Evolutionary conservation across 2,329 filamentous ascomycete genomes (phyloP).

Genomic region (Nothopassalora personata): DNA sequence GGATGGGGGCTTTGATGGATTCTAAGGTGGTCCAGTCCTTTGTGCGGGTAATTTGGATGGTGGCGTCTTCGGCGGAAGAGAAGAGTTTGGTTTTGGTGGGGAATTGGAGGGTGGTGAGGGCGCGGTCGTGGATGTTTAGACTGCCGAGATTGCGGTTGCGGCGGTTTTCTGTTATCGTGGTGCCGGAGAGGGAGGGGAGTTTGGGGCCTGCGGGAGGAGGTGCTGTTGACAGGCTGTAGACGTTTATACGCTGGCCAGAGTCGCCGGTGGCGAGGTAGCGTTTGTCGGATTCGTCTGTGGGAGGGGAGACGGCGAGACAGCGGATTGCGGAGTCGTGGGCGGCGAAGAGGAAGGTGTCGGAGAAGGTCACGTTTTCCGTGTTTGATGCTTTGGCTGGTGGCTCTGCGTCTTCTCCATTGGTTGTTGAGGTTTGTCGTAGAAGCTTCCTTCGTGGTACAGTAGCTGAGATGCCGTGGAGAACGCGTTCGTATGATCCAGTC

Average conservation of each 20-base stretch:
- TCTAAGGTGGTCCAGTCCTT: conserved; percentile 86
- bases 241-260: conserved; percentile 90
- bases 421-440: neutral
- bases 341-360: conserved; percentile 92
- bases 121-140: conserved; percentile 78
- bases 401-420: conserved; percentile 1
- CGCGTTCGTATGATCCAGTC: conserved; percentile 87
- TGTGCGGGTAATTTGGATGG: conserved; percentile 78
- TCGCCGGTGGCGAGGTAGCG: conserved; percentile 85
- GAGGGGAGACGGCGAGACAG: conserved; percentile 76
- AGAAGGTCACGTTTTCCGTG: conserved; percentile 55
- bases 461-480: conserved; percentile 86
- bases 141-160: conserved; percentile 84
- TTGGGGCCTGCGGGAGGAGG: conserved; percentile 53
- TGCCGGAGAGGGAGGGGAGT: conserved; percentile 58
- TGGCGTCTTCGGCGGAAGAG: conserved; percentile 84
- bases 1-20: conserved; percentile 80
- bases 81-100: conserved; percentile 83
- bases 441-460: conserved; percentile 47
- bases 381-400: conserved; percentile 1
- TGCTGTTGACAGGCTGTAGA: conserved; percentile 73
- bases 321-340: conserved; percentile 87
- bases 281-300: conserved; percentile 57
- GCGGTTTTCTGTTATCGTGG: conserved; percentile 74
- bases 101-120: conserved; percentile 73